These are phyloP conservation scores for Penicillium argentinense DNA, from an alignment of 495 filamentous ascomycete species.

Conservation along the genomic window DNA sequence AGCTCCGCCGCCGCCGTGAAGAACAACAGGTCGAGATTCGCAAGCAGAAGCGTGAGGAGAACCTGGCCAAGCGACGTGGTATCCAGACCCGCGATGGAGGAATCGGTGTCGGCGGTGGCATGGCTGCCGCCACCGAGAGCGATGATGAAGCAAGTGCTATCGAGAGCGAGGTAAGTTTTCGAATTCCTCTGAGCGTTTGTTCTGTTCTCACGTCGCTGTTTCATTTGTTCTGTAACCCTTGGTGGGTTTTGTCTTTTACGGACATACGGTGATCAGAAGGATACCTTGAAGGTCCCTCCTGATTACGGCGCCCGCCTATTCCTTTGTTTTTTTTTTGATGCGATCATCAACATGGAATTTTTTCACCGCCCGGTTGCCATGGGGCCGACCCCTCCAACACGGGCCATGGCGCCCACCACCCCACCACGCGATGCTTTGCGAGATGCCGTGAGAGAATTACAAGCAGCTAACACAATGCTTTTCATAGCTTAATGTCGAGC, in stretches of 20 bases:
- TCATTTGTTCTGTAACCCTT: too few relatives aligned
- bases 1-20: slow-evolving; percentile 96
- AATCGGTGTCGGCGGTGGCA: slow-evolving; percentile 76
- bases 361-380: slow-evolving; percentile 45
- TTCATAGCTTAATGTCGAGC: slow-evolving; percentile 88
- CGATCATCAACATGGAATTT: slow-evolving; percentile 37
- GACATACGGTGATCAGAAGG: background rate
- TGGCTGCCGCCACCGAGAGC: slow-evolving; percentile 88
- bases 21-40: slow-evolving; percentile 99
- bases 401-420: slow-evolving; percentile 20
- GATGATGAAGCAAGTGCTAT: slow-evolving; percentile 94
- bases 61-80: slow-evolving; percentile 95
- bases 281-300: background rate
- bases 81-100: slow-evolving; percentile 73
- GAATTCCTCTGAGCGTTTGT: slow-evolving; percentile 11
- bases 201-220: slow-evolving; percentile 12
- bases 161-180: slow-evolving; percentile 86
- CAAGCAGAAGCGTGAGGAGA: slow-evolving; percentile 97
- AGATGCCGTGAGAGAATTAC: slow-evolving; percentile 5
- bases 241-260: background rate
- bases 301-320: slow-evolving; percentile 1
- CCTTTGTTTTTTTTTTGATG: slow-evolving; percentile 32
- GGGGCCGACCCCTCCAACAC: slow-evolving; percentile 29
- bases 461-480: slow-evolving; percentile 39
- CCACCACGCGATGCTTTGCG: slow-evolving; percentile 11